Evolutionary conservation across 257 asterid genomes (phyloP), one percentile per base, ranked within the genome.

Genomic region (Agastache rugosa): DNA sequence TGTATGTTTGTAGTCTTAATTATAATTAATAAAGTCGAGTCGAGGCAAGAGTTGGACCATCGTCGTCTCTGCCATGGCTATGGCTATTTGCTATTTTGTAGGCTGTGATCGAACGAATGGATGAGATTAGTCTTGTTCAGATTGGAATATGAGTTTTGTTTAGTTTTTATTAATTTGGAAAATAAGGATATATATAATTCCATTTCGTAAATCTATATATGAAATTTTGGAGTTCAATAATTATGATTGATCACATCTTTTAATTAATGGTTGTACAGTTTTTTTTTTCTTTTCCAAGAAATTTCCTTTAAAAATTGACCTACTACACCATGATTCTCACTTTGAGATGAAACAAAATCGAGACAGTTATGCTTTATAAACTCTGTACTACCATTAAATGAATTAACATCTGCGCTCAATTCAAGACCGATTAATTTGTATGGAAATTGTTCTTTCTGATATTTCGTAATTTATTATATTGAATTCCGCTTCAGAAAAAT

Each of bases 51-150:
- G 39, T 74, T 74, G 6, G 50, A 58, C 41, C 23, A 9, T n/a
- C 44, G 6, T 17, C 20, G 31, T 34, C 39, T 17, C 25, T 74
- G 35, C 35, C 6, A 15, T 5, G 54, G 54, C 54, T n/a, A n/a
- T n/a, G n/a, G n/a, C n/a, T 50, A 50, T 4, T 34, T 34, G 20
- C 6, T 50, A 6, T 8, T 17, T 44, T 12, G 6, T 73, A 53
- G 82, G 84, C 76, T 69, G 75, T 77, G 65, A 65, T n/a, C n/a
- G n/a, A n/a, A n/a, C n/a, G 64, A 61, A 64, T 34, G 77, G 60
- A 59, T 27, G 76, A 70, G 70, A 71, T 27, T 11, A 10, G 39
- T 29, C 9, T 53, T 42, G 20, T 17, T 63, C 4, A 59, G 76
- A 70, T 72, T 47, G 82, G n/a, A n/a, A n/a, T 29, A 23, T 51